Percentiles rank a stretch among this genome's conserved stretches.
Evolutionary conservation across 2,329 filamentous ascomycete species (phyloP).

Genomic region (Chrysoporthe puriensis): DNA sequence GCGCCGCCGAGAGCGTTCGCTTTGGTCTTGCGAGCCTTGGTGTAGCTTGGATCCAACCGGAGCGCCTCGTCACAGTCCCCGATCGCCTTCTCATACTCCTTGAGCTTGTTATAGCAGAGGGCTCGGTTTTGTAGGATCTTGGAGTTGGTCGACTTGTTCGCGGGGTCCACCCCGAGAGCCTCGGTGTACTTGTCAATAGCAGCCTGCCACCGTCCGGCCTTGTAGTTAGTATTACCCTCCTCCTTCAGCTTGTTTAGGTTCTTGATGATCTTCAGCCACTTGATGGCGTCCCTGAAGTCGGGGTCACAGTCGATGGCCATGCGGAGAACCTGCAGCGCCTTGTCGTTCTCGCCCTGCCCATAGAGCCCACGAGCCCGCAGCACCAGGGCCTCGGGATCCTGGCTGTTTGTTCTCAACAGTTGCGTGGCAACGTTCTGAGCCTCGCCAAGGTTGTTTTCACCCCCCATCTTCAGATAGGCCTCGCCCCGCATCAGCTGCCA

Average conservation of each 20-base stretch:
- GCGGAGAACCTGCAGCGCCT: conserved; percentile 89
- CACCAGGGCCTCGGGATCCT: conserved; percentile 92
- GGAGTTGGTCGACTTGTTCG: conserved; percentile 89
- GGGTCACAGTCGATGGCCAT: conserved; percentile 90
- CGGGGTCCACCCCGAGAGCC: conserved; percentile 82
- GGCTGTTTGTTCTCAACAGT: conserved; percentile 80
- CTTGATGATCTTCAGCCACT: conserved; percentile 86
- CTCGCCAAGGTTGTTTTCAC: conserved; percentile 84
- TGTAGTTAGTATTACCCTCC: conserved; percentile 90
- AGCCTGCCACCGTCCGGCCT: conserved; percentile 75
- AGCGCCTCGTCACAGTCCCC: conserved; percentile 85
- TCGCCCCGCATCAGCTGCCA: conserved; percentile 94
- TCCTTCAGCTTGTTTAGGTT: conserved; percentile 93
- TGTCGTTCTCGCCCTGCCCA: conserved; percentile 90
- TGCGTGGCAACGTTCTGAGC: conserved; percentile 92
- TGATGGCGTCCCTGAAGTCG: conserved; percentile 86
- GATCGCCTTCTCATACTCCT: conserved; percentile 81
- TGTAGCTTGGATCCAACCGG: conserved; percentile 79
- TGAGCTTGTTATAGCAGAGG: conserved; percentile 79
- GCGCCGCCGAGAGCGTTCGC: conserved; percentile 86
- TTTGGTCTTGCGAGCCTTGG: conserved; percentile 90
- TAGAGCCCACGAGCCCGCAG: conserved; percentile 87
- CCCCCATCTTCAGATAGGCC: conserved; percentile 90
- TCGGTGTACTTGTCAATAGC: conserved; percentile 85
- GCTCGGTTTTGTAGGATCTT: conserved; percentile 95